Conservation (phyloP, 2,329 filamentous ascomycete genomes). For the Chrysosporium queenslandicum region DNA sequence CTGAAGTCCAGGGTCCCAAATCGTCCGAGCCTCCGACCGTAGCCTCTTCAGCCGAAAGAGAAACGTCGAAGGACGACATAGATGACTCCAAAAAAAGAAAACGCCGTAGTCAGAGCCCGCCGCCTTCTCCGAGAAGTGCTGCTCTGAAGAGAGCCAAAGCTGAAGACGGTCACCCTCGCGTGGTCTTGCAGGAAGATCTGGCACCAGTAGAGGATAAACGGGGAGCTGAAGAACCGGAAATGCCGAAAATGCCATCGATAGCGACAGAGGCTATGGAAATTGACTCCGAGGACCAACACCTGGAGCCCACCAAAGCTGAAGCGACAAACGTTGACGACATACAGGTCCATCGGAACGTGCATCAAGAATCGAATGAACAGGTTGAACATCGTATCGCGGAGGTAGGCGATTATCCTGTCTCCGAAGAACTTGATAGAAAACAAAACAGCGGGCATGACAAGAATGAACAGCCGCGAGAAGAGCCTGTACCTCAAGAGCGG, state of each 20-base stretch:
- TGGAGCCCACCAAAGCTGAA: not conserved
- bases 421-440: not conserved
- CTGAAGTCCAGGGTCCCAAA: constrained; percentile 22
- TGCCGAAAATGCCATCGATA: not conserved
- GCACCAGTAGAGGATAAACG: not conserved
- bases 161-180: constrained; percentile 24
- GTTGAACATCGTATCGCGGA: not conserved
- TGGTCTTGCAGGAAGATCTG: constrained; percentile 26
- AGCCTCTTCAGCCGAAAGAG: constrained; percentile 23
- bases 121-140: constrained; percentile 45
- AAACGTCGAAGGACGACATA: constrained; percentile 27
- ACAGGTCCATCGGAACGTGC: not conserved
- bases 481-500: not conserved
- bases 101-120: constrained; percentile 54
- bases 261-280: constrained; percentile 1
- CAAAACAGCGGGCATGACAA: constrained; percentile 6
- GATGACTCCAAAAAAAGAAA: constrained; percentile 57
- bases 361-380: not conserved
- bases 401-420: not conserved
- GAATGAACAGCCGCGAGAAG: not conserved
- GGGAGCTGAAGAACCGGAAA: not conserved
- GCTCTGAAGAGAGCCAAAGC: constrained; percentile 48
- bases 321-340: not conserved
- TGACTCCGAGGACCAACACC: not conserved
- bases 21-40: constrained; percentile 12